phyloP scores from a whole-genome alignment of 2,329 filamentous ascomycete genomes.

The Neonectria magnoliae region DNA sequence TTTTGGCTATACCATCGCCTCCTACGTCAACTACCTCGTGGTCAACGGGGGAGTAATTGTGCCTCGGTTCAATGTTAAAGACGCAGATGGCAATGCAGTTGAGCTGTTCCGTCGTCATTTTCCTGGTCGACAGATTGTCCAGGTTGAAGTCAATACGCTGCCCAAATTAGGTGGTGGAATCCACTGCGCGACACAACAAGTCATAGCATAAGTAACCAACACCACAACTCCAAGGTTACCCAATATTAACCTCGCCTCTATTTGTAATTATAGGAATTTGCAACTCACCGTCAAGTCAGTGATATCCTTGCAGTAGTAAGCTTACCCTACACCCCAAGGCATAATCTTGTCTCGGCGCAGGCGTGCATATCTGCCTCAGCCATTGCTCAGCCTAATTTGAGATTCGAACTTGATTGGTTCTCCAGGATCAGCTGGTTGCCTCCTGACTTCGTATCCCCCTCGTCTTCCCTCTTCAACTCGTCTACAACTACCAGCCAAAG shows the following conservation, averaged over 20 bases:
- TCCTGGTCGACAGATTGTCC: conserved; percentile 29
- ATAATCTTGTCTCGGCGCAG: no score
- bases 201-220: neutral
- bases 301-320: no score
- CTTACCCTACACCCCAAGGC: neutral
- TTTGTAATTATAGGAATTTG: no score
- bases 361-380: neutral
- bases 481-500: no score
- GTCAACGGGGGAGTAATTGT: conserved; percentile 45
- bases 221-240: no score
- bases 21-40: conserved; percentile 41
- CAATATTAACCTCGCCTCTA: neutral
- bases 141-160: conserved; percentile 11
- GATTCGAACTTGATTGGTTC: neutral
- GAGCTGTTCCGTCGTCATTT: conserved; percentile 23
- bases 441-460: neutral
- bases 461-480: neutral
- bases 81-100: conserved; percentile 37
- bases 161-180: conserved; percentile 17
- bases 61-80: conserved; percentile 40
- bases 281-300: neutral
- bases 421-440: neutral
- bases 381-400: neutral
- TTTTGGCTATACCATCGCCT: conserved; percentile 21
- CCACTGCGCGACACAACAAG: conserved; percentile 24